Evolutionary conservation across 148 eudicot genomes (phyloP), one percentile per base, ranked within the genome.

Genomic region (Rhododendron kiyosumense): DNA sequence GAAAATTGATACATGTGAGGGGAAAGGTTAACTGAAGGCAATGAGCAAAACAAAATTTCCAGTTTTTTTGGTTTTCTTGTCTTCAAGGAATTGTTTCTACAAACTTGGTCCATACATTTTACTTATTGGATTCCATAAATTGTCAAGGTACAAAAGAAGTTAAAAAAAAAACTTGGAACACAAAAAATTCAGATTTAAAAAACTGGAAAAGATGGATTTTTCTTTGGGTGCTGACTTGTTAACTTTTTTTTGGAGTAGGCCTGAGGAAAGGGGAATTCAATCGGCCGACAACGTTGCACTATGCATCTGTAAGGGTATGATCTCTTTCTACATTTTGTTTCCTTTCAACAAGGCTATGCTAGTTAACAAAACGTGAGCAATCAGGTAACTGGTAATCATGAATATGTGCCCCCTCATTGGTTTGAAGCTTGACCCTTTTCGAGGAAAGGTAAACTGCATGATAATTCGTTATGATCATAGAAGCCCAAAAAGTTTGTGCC

Each of bases 211-310:
- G 32, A 71, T 71, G 76, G 20, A 71, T 71, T 30, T 65, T 71
- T 30, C 17, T 2, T 28, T 0, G 76, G 13, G 18, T 61, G 30
- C 34, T 84, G 51, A 76, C 51, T 11, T 51, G 81, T 52, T 74
- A 79, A 49, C 24, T 86, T 71, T 86, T n/a, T 24, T 14, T 85
- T 32, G 82, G 80, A 54, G 54, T 86, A 93, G 92, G 89, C 81
- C 77, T 75, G 57, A 83, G 74, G 86, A 87, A 86, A 65, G 84
- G 78, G 15, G 84, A 41, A 38, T 61, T 24, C 51, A 32, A 3
- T 9, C 86, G 86, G 88, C 84, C 86, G 84, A 82, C 76, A 28
- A 75, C 82, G 51, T 80, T 38, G 45, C 65, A 74, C 11, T 14
- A 77, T 36, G 38, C 24, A 28, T 45, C 45, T 85, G 81, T 76